A percentile compares a stretch with the other conserved stretches of the same genome.
Evolutionary conservation across 257 asterid genomes (phyloP).

Genomic region (Przewalskia tangutica): DNA sequence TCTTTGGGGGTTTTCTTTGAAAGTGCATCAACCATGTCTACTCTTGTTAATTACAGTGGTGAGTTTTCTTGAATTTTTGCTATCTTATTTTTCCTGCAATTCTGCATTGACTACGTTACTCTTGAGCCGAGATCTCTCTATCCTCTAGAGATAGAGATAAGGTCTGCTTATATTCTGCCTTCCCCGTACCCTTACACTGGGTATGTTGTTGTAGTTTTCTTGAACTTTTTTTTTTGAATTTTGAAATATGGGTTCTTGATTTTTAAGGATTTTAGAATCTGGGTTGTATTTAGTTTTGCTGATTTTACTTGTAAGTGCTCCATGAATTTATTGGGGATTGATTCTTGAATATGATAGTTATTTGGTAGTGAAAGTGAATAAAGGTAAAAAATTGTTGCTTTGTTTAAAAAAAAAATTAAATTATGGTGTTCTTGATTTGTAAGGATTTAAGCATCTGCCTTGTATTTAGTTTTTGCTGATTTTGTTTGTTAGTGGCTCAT

Average conservation of each 20-base stretch:
- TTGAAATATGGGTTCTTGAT: neutral
- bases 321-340: neutral
- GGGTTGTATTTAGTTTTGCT: neutral
- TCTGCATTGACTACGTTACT: too few relatives aligned
- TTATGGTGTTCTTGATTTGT: slow-evolving; percentile 3
- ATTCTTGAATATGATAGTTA: neutral
- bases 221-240: neutral
- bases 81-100: neutral
- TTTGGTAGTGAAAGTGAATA: too few relatives aligned
- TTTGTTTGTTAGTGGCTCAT: neutral
- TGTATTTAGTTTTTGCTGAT: neutral
- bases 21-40: slow-evolving; percentile 56
- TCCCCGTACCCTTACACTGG: too few relatives aligned
- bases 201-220: too few relatives aligned
- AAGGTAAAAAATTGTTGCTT: too few relatives aligned
- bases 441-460: neutral
- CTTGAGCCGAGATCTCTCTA: too few relatives aligned
- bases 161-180: too few relatives aligned
- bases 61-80: slow-evolving; percentile 19
- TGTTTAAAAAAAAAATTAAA: too few relatives aligned
- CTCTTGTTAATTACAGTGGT: slow-evolving; percentile 91
- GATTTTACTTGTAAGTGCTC: neutral
- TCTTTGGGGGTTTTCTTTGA: slow-evolving; percentile 41
- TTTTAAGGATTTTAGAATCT: neutral
- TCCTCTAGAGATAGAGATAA: too few relatives aligned